Evolutionary conservation across 257 asterid genomes (phyloP).

Genomic region (Mitragyna speciosa): DNA sequence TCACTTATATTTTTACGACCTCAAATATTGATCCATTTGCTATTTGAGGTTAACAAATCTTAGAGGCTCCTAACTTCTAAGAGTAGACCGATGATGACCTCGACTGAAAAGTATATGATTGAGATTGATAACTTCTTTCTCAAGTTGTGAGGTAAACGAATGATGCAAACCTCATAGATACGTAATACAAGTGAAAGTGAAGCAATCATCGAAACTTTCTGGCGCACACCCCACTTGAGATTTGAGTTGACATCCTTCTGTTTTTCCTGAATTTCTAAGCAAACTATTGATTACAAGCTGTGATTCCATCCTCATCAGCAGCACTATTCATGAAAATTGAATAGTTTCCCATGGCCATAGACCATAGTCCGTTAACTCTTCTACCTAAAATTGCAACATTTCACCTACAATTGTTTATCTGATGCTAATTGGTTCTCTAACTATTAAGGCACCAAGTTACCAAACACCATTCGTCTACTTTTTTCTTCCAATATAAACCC

Average conservation of each 20-base stretch:
- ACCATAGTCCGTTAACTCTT: background rate
- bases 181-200: conserved; percentile 17
- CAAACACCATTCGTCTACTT: conserved; percentile 23
- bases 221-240: conserved; percentile 2
- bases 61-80: background rate
- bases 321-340: background rate
- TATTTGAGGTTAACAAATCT: background rate
- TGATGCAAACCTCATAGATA: conserved; percentile 3
- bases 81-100: background rate
- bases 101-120: conserved; percentile 2
- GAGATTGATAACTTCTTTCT: conserved; percentile 4
- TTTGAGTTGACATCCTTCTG: conserved; percentile 11
- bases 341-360: background rate
- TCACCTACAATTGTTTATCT: conserved; percentile 17
- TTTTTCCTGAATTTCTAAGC: conserved; percentile 22
- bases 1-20: too few relatives aligned
- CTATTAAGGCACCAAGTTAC: conserved; percentile 35
- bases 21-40: background rate
- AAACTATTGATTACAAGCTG: conserved; percentile 4
- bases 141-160: conserved; percentile 6
- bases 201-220: conserved; percentile 10
- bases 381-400: conserved; percentile 17
- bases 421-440: conserved; percentile 20
- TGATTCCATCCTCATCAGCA: background rate
- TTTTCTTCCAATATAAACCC: conserved; percentile 45